Base-by-base conservation (phyloP, 495 filamentous ascomycete species). In the Neurospora tetraspora region DNA sequence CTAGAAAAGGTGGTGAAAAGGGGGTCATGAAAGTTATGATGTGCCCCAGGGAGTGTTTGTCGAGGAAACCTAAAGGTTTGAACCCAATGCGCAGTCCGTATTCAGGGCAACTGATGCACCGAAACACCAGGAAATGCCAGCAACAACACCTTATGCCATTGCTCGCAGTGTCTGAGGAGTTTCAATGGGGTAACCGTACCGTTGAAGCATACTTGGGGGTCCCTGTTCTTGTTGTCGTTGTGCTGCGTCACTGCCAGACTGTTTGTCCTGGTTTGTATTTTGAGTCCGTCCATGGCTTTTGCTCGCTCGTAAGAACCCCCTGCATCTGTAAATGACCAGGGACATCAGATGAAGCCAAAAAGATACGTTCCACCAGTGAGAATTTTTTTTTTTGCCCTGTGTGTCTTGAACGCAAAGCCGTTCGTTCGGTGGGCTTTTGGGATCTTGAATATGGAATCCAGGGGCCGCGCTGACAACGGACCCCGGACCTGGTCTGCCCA, bases 301-400 rank as follows among this genome's bases (percentile, higher is more conserved):
- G 53, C 53, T 61, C 53, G 53, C 23, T 77, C 75, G 75, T 72
- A 77, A 74, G 73, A 71, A 43, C 76, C 76, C 75, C 77, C 77
- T 78, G 75, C 10, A 77, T 77, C 72, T 71, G 77, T 72, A 42
- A 31, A 40, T 70, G 74, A 76, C 73, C 45, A 16, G 37, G 38
- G 27, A 40, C 59, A 39, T 37, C 27, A 68, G 27, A 39, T 68
- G 37, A 68, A 72, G 61, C n/a, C 61, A 39, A 27, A 59, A 53
- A 71, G 45, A 71, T 23, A 53, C 23, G 20, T 73, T 73, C 69
- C 72, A 61, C 36, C 72, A 18, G 42, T 36, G 39, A 36, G 45
- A 61, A 42, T 12, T 71, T 69, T 42, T 37, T 69, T 70, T 27
- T 11, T 23, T 34, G 61, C 61, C 39, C 72, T 71, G 61, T 70